Base-by-base conservation (phyloP, 345 rosid genomes). In the Erysimum cheiranthoides region DNA sequence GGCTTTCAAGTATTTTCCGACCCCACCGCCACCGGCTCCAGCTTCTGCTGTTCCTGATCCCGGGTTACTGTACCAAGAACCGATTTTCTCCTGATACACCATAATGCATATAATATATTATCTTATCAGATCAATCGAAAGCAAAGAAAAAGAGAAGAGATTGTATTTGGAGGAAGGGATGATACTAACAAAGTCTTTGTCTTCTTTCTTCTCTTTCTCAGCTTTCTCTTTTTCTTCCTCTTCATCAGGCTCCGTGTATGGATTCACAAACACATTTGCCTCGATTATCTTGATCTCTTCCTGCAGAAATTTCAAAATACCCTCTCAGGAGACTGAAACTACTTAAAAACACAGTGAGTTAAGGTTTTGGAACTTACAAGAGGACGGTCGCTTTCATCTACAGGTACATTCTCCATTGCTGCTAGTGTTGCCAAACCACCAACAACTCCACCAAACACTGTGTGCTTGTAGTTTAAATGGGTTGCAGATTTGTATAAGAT, bases 401-500 rank as follows among this genome's bases (percentile, higher is more conserved):
- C 89, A 54, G 94, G 88, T 73, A 92, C 96, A 73, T 87, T 95
- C 78, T 90, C 99, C 98, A 95, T 90, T 52, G 88, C 85, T 46
- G 96, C 84, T 79, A 95, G 73, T 21, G 97, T 78, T 36, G 90
- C 82, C 83, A 95, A 75, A 61, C 97, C 98, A 71, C 98, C 99
- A 74, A 92, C 99, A 47, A 93, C 93, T 35, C 87, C 86, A 30
- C 98, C 99, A 81, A 89, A 95, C 53, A 95, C 98, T 6, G 96
- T 95, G 79, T 95, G 98, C 68, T 95, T 95, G 73, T 79, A 92
- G 87, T 95, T 89, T 70, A 95, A 87, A 86, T 95, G 96, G 77
- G 73, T 82, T n/a, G 99, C 99, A 61, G 99, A 95, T 78, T 95
- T 95, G 89, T 95, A 95, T 25, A 95, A 84, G 76, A 95, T 89